A percentile compares a stretch with the other conserved stretches of the same genome.
Conservation (phyloP, 805 yeast species). For the Saccharomycopsis sp. region DNA sequence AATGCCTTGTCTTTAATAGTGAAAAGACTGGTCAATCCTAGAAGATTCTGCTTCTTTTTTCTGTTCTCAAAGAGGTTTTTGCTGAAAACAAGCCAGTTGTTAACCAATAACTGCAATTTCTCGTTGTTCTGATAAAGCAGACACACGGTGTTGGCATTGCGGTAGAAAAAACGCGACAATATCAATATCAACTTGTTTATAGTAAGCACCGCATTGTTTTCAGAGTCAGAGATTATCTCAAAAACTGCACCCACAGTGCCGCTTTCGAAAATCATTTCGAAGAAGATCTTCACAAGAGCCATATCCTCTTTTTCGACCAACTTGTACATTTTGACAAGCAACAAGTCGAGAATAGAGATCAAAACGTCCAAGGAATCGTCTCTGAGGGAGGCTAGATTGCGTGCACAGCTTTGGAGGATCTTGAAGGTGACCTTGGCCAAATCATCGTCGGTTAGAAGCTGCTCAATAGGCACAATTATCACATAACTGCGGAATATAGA, state of each 20-base stretch:
- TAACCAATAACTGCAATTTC: conserved; percentile 5
- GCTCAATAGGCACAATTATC: conserved; percentile 36
- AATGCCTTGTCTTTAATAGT: conserved; percentile 29
- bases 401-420: conserved; percentile 44
- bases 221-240: conserved; percentile 27
- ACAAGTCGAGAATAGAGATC: conserved; percentile 46
- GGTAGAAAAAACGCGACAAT: conserved; percentile 11
- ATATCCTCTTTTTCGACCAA: conserved; percentile 22
- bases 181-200: conserved; percentile 21
- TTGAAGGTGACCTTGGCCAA: conserved; percentile 31
- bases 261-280: conserved; percentile 25
- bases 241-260: conserved; percentile 26
- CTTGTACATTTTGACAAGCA: conserved; percentile 33
- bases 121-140: background rate
- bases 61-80: conserved; percentile 59
- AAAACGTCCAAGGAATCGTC: conserved; percentile 62
- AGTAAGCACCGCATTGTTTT: conserved; percentile 28
- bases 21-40: conserved; percentile 53
- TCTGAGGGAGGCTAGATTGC: conserved; percentile 52
- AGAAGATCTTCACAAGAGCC: conserved; percentile 21
- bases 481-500: conserved; percentile 59
- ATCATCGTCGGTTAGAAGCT: conserved; percentile 31
- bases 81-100: conserved; percentile 22
- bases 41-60: conserved; percentile 57
- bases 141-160: conserved; percentile 1